phyloP scores from a whole-genome alignment of 2,329 filamentous ascomycete species.

The Ophiostoma quercus region DNA sequence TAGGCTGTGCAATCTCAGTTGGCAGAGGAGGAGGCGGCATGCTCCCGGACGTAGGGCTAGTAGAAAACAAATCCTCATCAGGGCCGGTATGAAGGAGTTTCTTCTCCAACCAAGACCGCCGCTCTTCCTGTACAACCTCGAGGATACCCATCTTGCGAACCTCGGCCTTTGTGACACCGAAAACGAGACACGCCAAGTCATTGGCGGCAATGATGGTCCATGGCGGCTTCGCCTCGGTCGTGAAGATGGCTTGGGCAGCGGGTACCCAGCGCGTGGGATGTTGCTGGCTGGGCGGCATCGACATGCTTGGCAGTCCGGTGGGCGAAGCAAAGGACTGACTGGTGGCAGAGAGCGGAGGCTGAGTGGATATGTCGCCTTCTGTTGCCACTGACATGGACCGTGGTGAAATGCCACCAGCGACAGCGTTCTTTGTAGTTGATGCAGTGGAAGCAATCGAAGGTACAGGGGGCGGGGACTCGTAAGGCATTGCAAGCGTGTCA shows the following conservation, averaged over 20 bases:
- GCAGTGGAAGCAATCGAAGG: conserved; percentile 6
- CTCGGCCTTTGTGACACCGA: conserved; percentile 95
- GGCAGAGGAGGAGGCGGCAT: conserved; percentile 35
- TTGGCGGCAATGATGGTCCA: conserved; percentile 97
- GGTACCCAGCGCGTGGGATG: conserved; percentile 88
- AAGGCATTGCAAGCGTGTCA: conserved; percentile 80
- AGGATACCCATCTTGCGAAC: conserved; percentile 91
- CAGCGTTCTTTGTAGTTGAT: background rate
- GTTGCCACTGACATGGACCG: conserved; percentile 17
- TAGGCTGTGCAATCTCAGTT: conserved; percentile 37
- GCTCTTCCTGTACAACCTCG: conserved; percentile 87
- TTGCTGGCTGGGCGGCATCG: conserved; percentile 65
- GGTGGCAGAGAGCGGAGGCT: conserved; percentile 12
- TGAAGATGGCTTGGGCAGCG: conserved; percentile 93
- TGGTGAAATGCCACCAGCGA: conserved; percentile 6
- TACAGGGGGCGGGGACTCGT: conserved; percentile 39
- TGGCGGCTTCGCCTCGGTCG: conserved; percentile 81
- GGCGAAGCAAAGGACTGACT: conserved; percentile 38
- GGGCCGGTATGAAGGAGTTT: conserved; percentile 65
- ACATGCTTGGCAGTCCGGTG: conserved; percentile 42
- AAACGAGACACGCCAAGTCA: conserved; percentile 93
- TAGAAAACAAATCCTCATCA: conserved; percentile 38
- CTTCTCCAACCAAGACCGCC: conserved; percentile 80
- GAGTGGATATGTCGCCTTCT: conserved; percentile 16
- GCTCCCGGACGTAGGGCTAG: conserved; percentile 34